Evolutionary conservation across 495 filamentous ascomycete genomes (phyloP).

Genomic region (Bryoglossum gracile): DNA sequence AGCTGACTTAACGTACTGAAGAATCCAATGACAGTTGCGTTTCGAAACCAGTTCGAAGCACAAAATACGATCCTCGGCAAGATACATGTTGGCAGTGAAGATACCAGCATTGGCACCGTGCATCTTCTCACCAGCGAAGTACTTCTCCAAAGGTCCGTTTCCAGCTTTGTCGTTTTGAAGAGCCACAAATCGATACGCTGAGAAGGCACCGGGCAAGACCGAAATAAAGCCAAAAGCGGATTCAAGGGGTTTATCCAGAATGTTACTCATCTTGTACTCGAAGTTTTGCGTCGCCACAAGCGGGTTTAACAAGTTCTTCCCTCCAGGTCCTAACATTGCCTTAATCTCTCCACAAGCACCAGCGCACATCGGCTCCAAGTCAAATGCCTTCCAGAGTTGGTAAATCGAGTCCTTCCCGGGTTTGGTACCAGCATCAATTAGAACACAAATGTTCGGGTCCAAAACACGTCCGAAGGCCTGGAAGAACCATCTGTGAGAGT

Average conservation of each 20-base stretch:
- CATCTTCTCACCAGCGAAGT: conserved; percentile 96
- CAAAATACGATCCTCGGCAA: conserved; percentile 97
- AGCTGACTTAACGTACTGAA: conserved; percentile 96
- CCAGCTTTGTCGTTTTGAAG: conserved; percentile 95
- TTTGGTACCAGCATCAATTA: conserved; percentile 93
- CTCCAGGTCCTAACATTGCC: conserved; percentile 85
- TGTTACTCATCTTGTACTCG: conserved; percentile 99
- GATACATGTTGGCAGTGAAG: conserved; percentile 99
- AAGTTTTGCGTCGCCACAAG: conserved; percentile 97
- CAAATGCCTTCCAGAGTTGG: conserved; percentile 97
- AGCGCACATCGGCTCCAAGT: conserved; percentile 93
- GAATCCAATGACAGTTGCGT: conserved; percentile 91
- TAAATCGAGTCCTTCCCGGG: conserved; percentile 93
- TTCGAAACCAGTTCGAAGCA: conserved; percentile 99
- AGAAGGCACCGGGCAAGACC: conserved; percentile 95
- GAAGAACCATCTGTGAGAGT: conserved; percentile 99
- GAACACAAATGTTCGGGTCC: conserved; percentile 91
- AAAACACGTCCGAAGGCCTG: conserved; percentile 90
- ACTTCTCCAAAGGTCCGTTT: conserved; percentile 88
- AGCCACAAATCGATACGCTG: conserved; percentile 89
- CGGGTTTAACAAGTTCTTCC: conserved; percentile 86
- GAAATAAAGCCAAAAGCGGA: conserved; percentile 97
- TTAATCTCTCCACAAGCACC: conserved; percentile 99
- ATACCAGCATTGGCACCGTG: conserved; percentile 93
- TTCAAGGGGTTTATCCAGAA: conserved; percentile 95